phyloP scores from a whole-genome alignment of 2,329 filamentous ascomycete species.

The Pseudocercospora cruenta region DNA sequence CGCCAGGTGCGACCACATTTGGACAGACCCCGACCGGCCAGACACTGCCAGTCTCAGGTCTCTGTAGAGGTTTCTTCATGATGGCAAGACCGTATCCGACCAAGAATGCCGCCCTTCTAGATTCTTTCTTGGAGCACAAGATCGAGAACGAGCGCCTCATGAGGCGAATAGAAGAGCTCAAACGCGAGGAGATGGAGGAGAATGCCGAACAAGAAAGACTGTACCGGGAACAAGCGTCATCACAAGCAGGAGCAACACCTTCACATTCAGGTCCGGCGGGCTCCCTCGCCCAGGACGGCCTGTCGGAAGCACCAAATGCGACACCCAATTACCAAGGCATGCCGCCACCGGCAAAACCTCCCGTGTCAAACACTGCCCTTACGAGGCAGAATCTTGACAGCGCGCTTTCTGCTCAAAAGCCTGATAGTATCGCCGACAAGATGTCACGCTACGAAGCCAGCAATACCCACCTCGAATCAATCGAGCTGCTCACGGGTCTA shows the following conservation, averaged over 20 bases:
- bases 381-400: conserved; percentile 82
- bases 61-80: conserved; percentile 90
- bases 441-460: conserved; percentile 78
- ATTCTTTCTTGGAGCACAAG: conserved; percentile 95
- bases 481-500: conserved; percentile 90
- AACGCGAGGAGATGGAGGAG: conserved; percentile 82
- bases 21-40: conserved; percentile 28
- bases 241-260: conserved; percentile 32
- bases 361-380: conserved; percentile 66
- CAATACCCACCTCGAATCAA: conserved; percentile 76
- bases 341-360: conserved; percentile 68
- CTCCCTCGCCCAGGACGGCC: conserved; percentile 25
- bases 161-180: conserved; percentile 81
- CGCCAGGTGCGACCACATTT: conserved; percentile 44
- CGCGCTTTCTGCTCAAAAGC: conserved; percentile 64
- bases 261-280: conserved; percentile 28
- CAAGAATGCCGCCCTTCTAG: conserved; percentile 79
- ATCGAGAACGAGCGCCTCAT: conserved; percentile 90
- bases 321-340: conserved; percentile 56
- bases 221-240: conserved; percentile 42
- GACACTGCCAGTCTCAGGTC: conserved; percentile 58
- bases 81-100: conserved; percentile 89
- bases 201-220: conserved; percentile 66
- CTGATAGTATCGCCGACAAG: conserved; percentile 80
- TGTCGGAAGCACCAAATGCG: conserved; percentile 22